Conservation (phyloP, 2,329 filamentous ascomycete species). For the Fusarium verticillioides region DNA sequence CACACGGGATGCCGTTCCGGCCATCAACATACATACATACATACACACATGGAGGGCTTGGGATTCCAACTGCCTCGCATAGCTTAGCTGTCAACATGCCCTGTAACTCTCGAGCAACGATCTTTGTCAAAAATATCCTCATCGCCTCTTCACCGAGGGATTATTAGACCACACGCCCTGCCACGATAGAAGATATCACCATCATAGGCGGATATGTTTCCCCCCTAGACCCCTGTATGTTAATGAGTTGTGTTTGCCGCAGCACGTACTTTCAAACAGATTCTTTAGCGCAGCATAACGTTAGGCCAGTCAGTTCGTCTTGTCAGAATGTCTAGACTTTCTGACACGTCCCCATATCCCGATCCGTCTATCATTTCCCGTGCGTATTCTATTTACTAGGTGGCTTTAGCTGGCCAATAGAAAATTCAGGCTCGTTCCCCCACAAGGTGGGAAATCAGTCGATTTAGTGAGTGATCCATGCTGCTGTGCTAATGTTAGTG, state of each 20-base stretch:
- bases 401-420: not conserved
- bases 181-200: not conserved
- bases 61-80: not conserved
- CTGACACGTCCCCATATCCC: constrained; percentile 5
- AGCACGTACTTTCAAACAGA: not conserved
- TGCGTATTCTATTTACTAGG: not conserved
- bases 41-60: not conserved
- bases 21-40: not conserved
- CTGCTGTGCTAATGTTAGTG: not conserved
- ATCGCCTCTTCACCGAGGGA: not conserved
- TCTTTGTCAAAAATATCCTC: constrained; percentile 15
- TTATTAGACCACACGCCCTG: constrained; percentile 16
- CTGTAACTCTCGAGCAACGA: not conserved
- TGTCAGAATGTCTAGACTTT: constrained; percentile 1
- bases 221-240: not conserved
- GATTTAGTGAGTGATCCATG: constrained; percentile 18
- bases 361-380: constrained; percentile 24
- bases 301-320: not conserved
- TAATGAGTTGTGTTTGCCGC: not conserved
- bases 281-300: not conserved
- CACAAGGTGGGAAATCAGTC: constrained; percentile 36
- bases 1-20: constrained; percentile 1
- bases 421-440: constrained; percentile 13
- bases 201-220: not conserved
- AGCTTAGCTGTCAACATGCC: not conserved